Percentiles rank a stretch among this genome's conserved stretches.
Conservation (phyloP, 108 stramenopile species). For the Bacterosira constricta region DNA sequence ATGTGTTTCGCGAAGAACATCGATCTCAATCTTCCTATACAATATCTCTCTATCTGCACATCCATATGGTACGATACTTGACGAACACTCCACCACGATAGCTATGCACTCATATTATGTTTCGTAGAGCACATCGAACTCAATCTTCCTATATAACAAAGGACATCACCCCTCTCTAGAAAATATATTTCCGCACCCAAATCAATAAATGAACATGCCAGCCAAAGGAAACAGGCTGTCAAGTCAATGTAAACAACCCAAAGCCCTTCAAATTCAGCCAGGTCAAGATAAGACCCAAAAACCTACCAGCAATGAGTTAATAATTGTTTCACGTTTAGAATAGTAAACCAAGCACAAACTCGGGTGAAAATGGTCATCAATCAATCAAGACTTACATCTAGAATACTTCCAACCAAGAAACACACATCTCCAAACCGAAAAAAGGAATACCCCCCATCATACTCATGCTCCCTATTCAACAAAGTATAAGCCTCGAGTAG, state of each 20-base stretch:
- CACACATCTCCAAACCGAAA: slow-evolving; percentile 1
- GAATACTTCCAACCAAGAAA: slow-evolving; percentile 2
- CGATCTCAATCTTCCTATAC: too few relatives aligned
- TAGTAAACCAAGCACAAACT: too few relatives aligned
- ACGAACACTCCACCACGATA: too few relatives aligned
- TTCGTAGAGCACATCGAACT: too few relatives aligned
- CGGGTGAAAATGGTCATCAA: too few relatives aligned
- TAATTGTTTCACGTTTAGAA: not conserved
- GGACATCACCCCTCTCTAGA: not conserved
- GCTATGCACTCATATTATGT: too few relatives aligned
- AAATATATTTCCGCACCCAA: slow-evolving; percentile 16
- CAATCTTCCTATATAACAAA: not conserved
- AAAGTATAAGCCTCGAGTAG: slow-evolving; percentile 3
- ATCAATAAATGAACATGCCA: slow-evolving; percentile 6
- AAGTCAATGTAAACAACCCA: slow-evolving; percentile 6
- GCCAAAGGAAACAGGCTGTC: slow-evolving; percentile 8
- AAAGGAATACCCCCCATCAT: not conserved
- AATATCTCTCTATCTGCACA: too few relatives aligned
- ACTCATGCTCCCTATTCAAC: not conserved
- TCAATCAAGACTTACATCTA: not conserved
- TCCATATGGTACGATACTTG: too few relatives aligned
- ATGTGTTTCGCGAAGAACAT: too few relatives aligned
- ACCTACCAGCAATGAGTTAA: not conserved
- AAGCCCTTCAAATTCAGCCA: not conserved
- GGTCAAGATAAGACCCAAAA: slow-evolving; percentile 8